Percentiles rank a stretch among this genome's conserved stretches.
phyloP scores from a whole-genome alignment of 257 asterid genomes.

The Solanum clarkiae region DNA sequence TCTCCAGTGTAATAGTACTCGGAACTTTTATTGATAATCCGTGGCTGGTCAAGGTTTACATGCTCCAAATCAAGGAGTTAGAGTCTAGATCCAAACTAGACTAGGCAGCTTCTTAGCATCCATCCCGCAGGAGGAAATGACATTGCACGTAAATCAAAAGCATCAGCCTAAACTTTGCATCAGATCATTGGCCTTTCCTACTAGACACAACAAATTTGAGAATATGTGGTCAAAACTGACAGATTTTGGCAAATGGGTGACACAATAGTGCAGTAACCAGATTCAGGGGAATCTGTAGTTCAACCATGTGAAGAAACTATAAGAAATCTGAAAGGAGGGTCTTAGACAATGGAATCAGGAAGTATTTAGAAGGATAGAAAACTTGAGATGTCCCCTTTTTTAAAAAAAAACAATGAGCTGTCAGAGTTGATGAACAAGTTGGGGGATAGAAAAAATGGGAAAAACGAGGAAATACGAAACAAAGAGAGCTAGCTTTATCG shows the following conservation, averaged over 20 bases:
- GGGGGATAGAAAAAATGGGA: background rate
- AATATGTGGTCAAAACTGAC: background rate
- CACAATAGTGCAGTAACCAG: background rate
- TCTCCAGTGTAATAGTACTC: background rate
- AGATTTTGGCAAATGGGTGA: background rate
- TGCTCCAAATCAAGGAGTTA: background rate
- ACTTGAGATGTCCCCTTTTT: background rate
- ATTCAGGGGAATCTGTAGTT: background rate
- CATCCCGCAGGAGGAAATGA: background rate
- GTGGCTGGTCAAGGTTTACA: background rate
- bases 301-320: background rate
- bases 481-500: background rate
- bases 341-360: background rate
- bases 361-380: background rate
- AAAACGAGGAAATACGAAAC: background rate
- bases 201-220: background rate
- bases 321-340: background rate
- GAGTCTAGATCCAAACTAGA: background rate
- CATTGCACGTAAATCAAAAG: background rate
- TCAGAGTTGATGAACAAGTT: background rate
- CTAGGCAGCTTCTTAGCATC: background rate
- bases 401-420: background rate
- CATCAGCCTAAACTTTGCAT: background rate
- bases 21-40: background rate
- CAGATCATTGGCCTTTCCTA: background rate